Evolutionary conservation across 2,329 filamentous ascomycete genomes (phyloP).

Genomic region (Ophiostoma angusticollis): DNA sequence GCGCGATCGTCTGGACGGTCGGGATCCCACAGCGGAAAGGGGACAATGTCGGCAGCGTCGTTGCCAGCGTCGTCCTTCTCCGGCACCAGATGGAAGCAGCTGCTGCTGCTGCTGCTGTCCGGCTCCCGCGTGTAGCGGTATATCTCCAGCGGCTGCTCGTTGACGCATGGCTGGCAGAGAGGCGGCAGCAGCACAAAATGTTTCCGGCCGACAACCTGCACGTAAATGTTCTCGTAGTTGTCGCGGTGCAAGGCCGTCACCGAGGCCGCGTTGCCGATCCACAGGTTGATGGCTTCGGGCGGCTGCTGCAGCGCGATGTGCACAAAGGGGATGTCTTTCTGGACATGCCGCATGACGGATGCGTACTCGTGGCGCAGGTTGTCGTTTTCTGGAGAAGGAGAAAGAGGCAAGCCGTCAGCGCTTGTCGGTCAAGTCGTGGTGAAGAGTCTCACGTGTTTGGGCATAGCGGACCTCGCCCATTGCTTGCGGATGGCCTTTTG

Average conservation of each 20-base stretch:
- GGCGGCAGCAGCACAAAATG: constrained; percentile 66
- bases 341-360: constrained; percentile 49
- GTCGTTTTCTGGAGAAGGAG: constrained; percentile 61
- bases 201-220: constrained; percentile 60
- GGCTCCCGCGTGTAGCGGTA: constrained; percentile 43
- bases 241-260: constrained; percentile 67
- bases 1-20: constrained; percentile 37
- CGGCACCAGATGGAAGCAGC: constrained; percentile 16
- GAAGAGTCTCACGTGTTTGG: constrained; percentile 49
- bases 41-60: constrained; percentile 28
- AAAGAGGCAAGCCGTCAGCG: no score
- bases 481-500: constrained; percentile 23
- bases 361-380: constrained; percentile 65
- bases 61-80: constrained; percentile 10
- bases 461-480: constrained; percentile 51
- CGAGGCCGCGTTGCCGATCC: constrained; percentile 62
- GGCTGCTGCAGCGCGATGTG: constrained; percentile 51
- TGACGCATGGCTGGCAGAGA: constrained; percentile 54
- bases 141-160: constrained; percentile 43
- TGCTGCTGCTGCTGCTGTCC: constrained; percentile 17
- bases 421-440: no score
- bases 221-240: constrained; percentile 77
- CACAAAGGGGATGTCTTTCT: constrained; percentile 55
- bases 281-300: constrained; percentile 70
- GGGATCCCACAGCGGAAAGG: constrained; percentile 66